Conservation (phyloP, 2,329 filamentous ascomycete species). For the Ambrosiella beaveri region DNA sequence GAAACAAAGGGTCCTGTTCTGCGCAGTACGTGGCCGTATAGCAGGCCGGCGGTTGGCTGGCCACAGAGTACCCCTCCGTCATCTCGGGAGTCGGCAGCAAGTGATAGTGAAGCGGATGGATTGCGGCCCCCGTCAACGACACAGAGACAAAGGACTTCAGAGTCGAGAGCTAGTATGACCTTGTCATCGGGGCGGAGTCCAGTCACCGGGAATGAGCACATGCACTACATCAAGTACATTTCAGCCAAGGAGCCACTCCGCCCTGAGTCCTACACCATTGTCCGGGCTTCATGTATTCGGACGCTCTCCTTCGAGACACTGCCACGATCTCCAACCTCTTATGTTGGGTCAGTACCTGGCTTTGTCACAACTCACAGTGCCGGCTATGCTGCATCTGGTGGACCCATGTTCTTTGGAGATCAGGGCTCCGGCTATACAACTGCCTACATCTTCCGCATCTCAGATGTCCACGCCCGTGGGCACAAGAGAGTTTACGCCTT, state of each 20-base stretch:
- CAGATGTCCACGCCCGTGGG: constrained; percentile 48
- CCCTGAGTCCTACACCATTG: constrained; percentile 46
- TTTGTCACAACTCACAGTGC: constrained; percentile 38
- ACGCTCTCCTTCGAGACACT: constrained; percentile 51
- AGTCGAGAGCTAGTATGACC: constrained; percentile 28
- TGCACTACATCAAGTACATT: constrained; percentile 50
- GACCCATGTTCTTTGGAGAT: constrained; percentile 53
- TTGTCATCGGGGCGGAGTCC: constrained; percentile 29
- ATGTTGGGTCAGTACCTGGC: constrained; percentile 23
- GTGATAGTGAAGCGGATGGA: constrained; percentile 35
- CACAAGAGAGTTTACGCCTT: constrained; percentile 54
- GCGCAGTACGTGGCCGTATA: constrained; percentile 42
- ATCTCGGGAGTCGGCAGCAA: constrained; percentile 32
- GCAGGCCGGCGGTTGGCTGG: constrained; percentile 33
- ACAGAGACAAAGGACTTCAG: constrained; percentile 25
- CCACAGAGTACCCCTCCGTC: constrained; percentile 30
- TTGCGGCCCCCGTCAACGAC: constrained; percentile 18
- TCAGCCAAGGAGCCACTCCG: constrained; percentile 48
- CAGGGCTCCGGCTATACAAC: constrained; percentile 48
- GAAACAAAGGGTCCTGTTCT: constrained; percentile 37
- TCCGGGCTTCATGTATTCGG: constrained; percentile 48
- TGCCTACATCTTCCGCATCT: constrained; percentile 52
- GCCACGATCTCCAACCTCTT: constrained; percentile 30
- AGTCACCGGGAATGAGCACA: constrained; percentile 27
- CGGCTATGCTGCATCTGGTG: constrained; percentile 39